A percentile compares a stretch with the other conserved stretches of the same genome.
Conservation (phyloP, 2,329 filamentous ascomycete genomes). For the Falciphora oryzae region DNA sequence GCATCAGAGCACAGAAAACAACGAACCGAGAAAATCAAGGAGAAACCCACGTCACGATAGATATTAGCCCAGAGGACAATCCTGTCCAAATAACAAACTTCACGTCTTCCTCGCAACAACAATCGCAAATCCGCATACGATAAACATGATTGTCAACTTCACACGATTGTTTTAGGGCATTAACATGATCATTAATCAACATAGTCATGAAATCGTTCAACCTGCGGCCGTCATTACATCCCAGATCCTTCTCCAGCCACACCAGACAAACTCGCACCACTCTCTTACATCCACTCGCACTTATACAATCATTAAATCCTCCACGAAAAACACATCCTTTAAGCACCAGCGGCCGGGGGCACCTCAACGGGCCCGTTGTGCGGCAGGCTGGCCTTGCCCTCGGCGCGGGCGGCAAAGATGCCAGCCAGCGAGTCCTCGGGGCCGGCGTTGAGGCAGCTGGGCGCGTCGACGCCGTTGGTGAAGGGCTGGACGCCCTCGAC, state of each 20-base stretch:
- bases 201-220: too few species aligned
- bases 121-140: too few species aligned
- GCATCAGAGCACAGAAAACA: too few species aligned
- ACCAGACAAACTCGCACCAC: not conserved
- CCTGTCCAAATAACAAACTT: too few species aligned
- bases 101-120: too few species aligned
- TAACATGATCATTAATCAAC: too few species aligned
- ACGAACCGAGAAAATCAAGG: too few species aligned
- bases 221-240: too few species aligned
- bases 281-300: not conserved
- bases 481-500: not conserved
- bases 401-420: not conserved
- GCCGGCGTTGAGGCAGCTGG: not conserved
- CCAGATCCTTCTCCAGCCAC: not conserved
- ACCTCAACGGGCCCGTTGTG: not conserved
- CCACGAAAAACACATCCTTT: not conserved
- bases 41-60: too few species aligned
- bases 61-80: too few species aligned
- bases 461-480: slow-evolving; percentile 4
- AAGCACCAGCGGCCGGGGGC: not conserved
- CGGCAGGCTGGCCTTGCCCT: not conserved
- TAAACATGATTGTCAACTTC: too few species aligned
- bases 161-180: too few species aligned
- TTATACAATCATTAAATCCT: not conserved
- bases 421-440: not conserved